Evolutionary conservation across 495 filamentous ascomycete genomes (phyloP).

Genomic region (Neurospora sp.): DNA sequence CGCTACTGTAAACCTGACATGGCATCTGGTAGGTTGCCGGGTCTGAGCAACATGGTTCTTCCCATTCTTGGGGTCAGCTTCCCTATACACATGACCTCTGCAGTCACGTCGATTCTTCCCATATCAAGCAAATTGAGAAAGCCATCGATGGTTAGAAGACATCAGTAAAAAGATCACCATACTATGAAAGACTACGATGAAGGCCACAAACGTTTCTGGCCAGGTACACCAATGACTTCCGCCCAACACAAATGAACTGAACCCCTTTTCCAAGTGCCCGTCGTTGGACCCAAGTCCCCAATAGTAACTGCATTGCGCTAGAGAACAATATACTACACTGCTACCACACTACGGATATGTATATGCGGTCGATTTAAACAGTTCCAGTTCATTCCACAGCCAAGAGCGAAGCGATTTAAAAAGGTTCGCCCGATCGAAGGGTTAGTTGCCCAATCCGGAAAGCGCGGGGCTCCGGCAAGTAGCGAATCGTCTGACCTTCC

Average conservation of each 20-base stretch:
- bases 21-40: not conserved
- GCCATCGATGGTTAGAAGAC: not conserved
- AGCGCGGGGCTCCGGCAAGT: not conserved
- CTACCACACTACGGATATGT: not conserved
- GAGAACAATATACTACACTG: not conserved
- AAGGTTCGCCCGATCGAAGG: not conserved
- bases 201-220: not conserved
- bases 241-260: not conserved
- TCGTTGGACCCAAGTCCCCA: not conserved
- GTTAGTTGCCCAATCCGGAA: not conserved
- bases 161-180: not conserved
- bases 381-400: not conserved
- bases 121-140: not conserved
- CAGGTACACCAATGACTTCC: not conserved
- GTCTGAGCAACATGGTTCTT: not conserved
- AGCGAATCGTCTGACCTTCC: not conserved
- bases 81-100: not conserved
- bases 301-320: not conserved
- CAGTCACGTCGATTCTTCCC: not conserved
- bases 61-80: not conserved
- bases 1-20: not conserved
- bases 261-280: not conserved
- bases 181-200: not conserved
- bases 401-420: not conserved
- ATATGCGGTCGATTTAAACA: not conserved